phyloP scores from a whole-genome alignment of 306 rosid species.

The Argentina anserina region DNA sequence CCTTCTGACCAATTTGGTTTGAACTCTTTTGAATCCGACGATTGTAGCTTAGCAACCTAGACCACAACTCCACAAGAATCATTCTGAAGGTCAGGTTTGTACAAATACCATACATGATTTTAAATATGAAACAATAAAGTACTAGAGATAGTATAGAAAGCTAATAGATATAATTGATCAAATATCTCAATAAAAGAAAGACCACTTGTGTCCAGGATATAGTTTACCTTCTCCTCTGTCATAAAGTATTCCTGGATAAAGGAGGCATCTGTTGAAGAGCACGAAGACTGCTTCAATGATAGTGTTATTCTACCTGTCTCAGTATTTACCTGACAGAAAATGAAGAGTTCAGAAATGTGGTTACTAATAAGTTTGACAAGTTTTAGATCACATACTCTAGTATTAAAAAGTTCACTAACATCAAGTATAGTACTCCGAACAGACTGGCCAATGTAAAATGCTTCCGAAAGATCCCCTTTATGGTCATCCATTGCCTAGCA shows the following conservation, averaged over 20 bases:
- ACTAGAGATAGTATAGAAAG: background rate
- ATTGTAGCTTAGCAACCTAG: slow-evolving; percentile 68
- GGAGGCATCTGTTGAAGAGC: slow-evolving; percentile 78
- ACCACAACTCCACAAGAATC: slow-evolving; percentile 24
- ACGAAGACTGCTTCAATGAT: slow-evolving; percentile 72
- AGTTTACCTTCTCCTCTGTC: slow-evolving; percentile 72
- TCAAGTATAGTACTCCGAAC: slow-evolving; percentile 70
- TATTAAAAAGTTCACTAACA: slow-evolving; percentile 51
- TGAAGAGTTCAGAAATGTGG: background rate
- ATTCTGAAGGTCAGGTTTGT: slow-evolving; percentile 8
- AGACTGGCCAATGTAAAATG: slow-evolving; percentile 85
- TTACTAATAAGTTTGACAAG: slow-evolving; percentile 7
- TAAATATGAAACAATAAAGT: background rate
- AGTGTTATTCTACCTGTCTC: slow-evolving; percentile 70
- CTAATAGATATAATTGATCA: background rate
- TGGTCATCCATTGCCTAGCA: slow-evolving; percentile 66
- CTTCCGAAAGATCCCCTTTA: slow-evolving; percentile 58
- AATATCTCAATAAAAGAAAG: background rate
- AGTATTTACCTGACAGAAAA: slow-evolving; percentile 46
- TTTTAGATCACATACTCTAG: no score
- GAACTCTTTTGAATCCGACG: slow-evolving; percentile 34
- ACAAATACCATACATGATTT: background rate
- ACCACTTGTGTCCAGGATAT: background rate
- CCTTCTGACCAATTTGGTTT: slow-evolving; percentile 63
- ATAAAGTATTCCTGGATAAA: slow-evolving; percentile 73